A percentile compares a stretch with the other conserved stretches of the same genome.
phyloP scores from a whole-genome alignment of 495 filamentous ascomycete genomes.

The Podospora anserina region DNA sequence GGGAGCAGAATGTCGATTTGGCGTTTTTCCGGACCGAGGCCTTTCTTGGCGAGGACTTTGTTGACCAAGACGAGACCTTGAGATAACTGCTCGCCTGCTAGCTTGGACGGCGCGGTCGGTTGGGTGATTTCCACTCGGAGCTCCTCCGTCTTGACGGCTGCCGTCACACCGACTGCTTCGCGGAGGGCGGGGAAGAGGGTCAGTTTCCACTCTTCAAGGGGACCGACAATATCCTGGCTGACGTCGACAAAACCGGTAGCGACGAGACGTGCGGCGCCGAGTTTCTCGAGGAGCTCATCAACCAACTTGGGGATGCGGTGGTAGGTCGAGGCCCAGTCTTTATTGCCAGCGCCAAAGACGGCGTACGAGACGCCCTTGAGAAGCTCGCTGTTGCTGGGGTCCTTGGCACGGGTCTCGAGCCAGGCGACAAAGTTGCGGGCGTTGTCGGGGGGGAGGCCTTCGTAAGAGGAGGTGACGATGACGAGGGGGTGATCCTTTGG shows the following conservation, averaged over 20 bases:
- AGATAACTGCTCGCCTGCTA: conserved; percentile 23
- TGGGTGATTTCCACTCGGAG: conserved; percentile 15
- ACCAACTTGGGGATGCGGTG: conserved; percentile 62
- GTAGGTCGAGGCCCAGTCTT: conserved; percentile 64
- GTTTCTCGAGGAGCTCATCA: conserved; percentile 45
- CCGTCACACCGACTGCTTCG: conserved; percentile 12
- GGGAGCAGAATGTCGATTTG: conserved; percentile 60
- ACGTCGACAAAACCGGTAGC: conserved; percentile 55
- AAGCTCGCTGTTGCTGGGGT: conserved; percentile 39
- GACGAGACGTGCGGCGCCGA: conserved; percentile 50
- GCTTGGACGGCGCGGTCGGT: conserved; percentile 20
- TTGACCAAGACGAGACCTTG: conserved; percentile 47
- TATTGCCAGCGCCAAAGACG: conserved; percentile 54
- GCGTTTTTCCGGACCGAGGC: conserved; percentile 53
- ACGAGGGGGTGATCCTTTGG: conserved; percentile 56
- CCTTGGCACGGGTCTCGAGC: conserved; percentile 39
- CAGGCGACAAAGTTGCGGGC: conserved; percentile 64
- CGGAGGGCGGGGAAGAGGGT: conserved; percentile 19
- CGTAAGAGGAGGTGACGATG: conserved; percentile 58
- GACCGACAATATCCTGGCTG: conserved; percentile 56
- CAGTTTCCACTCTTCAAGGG: conserved; percentile 54
- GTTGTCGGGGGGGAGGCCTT: conserved; percentile 66
- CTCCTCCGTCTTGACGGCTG: conserved; percentile 14
- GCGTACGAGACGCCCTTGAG: conserved; percentile 54
- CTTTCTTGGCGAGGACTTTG: conserved; percentile 49